Conservation (phyloP, 1,284 basidiomycete genomes). For the Puccinia polysora region DNA sequence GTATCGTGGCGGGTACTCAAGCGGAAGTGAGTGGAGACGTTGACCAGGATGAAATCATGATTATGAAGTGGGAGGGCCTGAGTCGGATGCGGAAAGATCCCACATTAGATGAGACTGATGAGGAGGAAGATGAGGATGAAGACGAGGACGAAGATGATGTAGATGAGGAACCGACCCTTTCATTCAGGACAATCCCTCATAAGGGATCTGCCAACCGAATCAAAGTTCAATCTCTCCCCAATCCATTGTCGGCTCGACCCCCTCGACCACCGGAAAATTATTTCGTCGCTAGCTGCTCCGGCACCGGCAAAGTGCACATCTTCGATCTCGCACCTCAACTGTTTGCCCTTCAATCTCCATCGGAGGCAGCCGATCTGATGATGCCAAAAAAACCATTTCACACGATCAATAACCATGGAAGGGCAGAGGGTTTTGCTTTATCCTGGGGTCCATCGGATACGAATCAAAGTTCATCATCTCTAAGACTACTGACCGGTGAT, state of each 20-base stretch:
- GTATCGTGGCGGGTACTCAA: slow-evolving; percentile 55
- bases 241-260: slow-evolving; percentile 53
- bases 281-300: slow-evolving; percentile 86
- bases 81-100: slow-evolving; percentile 20
- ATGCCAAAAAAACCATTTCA: slow-evolving; percentile 59
- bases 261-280: slow-evolving; percentile 72
- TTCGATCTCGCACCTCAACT: slow-evolving; percentile 90
- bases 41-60: slow-evolving; percentile 40
- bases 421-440: slow-evolving; percentile 91
- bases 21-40: slow-evolving; percentile 46
- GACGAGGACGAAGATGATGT: slow-evolving; percentile 63
- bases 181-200: slow-evolving; percentile 84
- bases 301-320: slow-evolving; percentile 94
- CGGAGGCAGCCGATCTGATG: slow-evolving; percentile 58
- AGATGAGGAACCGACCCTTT: slow-evolving; percentile 93
- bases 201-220: slow-evolving; percentile 87
- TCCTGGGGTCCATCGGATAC: slow-evolving; percentile 76
- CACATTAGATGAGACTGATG: slow-evolving; percentile 49
- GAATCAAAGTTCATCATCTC: slow-evolving; percentile 42
- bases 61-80: slow-evolving; percentile 31
- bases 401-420: slow-evolving; percentile 51
- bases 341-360: slow-evolving; percentile 78
- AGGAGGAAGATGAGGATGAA: slow-evolving; percentile 57
- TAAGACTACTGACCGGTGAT: slow-evolving; percentile 51
- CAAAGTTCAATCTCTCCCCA: slow-evolving; percentile 65